Evolutionary conservation across 2,329 filamentous ascomycete genomes (phyloP), one percentile per base, ranked within the genome.

Genomic region (Arthrobotrys sinensis): DNA sequence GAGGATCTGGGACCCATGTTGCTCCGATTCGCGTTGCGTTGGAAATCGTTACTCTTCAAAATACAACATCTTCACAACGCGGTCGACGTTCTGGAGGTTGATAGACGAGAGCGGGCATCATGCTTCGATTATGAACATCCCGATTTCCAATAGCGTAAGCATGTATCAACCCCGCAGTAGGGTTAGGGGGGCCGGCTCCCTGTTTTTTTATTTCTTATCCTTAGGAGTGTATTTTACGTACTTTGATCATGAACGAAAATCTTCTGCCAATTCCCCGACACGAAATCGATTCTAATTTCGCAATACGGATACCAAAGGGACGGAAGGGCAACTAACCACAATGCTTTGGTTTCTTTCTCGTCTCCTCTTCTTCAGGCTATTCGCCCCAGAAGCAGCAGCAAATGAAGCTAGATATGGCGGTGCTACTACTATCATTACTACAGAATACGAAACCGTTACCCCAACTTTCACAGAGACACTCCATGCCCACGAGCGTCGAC

Each of bases 1-100:
- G 57, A 72, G 68, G 68, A 63, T 66, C 43, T 24, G 24, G 21
- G 32, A 4, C 14, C 14, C 5, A 10, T 53, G 48, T 3, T 36
- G 32, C 10, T 24, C 19, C n/a, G 7, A 24, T 52, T 19, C 52
- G 55, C 36, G 34, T 43, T 60, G 55, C 40, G 55, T 60, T 60
- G 55, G 55, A 60, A 43, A 60, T 43, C 12, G 55, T 40, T 8
- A 8, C 8, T 40, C 8, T 28, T 0, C 8, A 14, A 40, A 38
- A 16, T 55, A 12, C 32, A 60, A 60, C 36, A n/a, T 19, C 34
- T 43, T 60, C 16, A 12, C 28, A 55, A 32, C 55, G 2, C 53
- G 16, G 28, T 36, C 24, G 14, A 21, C 2, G 32, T 38, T 4
- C 34, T 34, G 52, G 1, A 11, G 45, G 16, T 14, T 38, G 36